Percentiles rank a stretch among this genome's conserved stretches.
Conservation (phyloP, 75 land plant genomes). For the Selaginella tamariscina region DNA sequence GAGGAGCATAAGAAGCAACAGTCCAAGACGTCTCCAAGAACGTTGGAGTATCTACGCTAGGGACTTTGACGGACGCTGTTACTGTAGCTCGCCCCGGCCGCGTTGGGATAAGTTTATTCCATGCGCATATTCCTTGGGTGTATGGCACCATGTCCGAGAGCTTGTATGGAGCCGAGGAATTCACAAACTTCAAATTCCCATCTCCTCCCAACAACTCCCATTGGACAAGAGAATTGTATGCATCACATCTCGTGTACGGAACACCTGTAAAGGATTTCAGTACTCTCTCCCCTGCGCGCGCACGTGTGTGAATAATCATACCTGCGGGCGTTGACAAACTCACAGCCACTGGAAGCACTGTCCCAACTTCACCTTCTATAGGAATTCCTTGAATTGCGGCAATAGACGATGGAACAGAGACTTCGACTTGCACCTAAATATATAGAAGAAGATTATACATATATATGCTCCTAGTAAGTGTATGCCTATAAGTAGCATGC, state of each 20-base stretch:
- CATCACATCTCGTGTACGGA: conserved; percentile 60
- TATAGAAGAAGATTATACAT: neutral
- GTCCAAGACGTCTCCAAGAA: conserved; percentile 41
- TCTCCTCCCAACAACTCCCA: conserved; percentile 55
- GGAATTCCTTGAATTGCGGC: conserved; percentile 51
- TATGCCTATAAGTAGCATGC: neutral
- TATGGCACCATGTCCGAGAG: neutral
- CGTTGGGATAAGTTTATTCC: conserved; percentile 45
- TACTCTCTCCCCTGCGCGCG: no score
- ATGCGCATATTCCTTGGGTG: conserved; percentile 42
- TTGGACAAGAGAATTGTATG: conserved; percentile 38
- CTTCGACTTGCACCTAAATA: conserved; percentile 48
- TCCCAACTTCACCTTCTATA: conserved; percentile 60
- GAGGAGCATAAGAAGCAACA: conserved; percentile 55
- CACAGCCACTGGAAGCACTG: conserved; percentile 65
- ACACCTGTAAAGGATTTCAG: conserved; percentile 61
- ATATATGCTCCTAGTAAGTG: no score
- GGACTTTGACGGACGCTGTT: conserved; percentile 40
- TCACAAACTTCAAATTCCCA: conserved; percentile 15
- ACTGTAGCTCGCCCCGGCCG: conserved; percentile 46
- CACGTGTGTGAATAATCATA: conserved; percentile 19
- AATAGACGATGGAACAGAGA: conserved; percentile 64
- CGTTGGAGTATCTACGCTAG: conserved; percentile 13
- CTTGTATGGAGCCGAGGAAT: neutral
- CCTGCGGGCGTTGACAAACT: conserved; percentile 53